Conservation (phyloP, 352 stramenopile species). For the Blastocystis sp. region DNA sequence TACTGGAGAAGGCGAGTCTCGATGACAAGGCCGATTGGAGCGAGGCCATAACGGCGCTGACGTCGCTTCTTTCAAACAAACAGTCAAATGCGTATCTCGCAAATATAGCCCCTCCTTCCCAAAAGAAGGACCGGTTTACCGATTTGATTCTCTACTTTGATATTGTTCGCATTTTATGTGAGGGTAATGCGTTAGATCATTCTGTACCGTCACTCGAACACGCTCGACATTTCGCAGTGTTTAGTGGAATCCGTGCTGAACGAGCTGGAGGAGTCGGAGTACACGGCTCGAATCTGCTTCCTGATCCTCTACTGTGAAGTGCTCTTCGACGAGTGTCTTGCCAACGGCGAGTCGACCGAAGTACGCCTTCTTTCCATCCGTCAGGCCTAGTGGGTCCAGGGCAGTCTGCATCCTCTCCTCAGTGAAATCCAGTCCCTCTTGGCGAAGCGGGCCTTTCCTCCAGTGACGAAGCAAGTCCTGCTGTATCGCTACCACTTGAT, state of each 20-base stretch:
- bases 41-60: background rate
- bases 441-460: background rate
- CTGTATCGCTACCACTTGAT: background rate
- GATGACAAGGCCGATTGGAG: background rate
- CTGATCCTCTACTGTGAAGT: background rate
- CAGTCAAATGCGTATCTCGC: background rate
- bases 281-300: background rate
- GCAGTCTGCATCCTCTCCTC: background rate
- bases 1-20: background rate
- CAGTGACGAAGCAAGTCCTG: background rate
- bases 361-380: background rate
- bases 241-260: background rate
- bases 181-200: background rate
- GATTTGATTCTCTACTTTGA: background rate
- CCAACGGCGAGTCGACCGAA: background rate
- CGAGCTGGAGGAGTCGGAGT: background rate
- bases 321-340: background rate
- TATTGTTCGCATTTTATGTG: background rate
- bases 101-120: background rate
- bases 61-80: background rate
- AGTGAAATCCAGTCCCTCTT: background rate
- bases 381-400: background rate
- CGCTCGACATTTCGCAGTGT: background rate
- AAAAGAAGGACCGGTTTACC: background rate
- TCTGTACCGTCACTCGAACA: background rate